These are phyloP conservation scores for Pythium dissimile DNA, from an alignment of 352 stramenopile species.

Conservation along the genomic window DNA sequence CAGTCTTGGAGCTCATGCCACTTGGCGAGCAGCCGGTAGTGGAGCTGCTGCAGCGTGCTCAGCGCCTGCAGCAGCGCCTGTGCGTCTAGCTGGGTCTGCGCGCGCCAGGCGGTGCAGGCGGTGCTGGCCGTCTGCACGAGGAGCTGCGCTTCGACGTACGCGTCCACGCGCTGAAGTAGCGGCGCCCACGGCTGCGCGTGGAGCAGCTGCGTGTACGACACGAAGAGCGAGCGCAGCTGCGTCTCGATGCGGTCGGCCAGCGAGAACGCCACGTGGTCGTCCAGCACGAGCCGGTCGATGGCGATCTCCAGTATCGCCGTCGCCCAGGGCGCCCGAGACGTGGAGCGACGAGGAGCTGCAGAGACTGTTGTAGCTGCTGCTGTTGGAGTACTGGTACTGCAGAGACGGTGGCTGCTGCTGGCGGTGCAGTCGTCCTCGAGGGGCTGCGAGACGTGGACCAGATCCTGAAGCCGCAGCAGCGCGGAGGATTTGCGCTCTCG, in stretches of 20 bases:
- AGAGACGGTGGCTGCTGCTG: background rate
- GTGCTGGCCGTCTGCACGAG: background rate
- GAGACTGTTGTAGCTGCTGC: too few species aligned
- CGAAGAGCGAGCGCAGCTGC: constrained; percentile 55
- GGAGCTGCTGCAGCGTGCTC: constrained; percentile 41
- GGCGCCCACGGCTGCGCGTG: constrained; percentile 47
- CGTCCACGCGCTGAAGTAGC: constrained; percentile 40
- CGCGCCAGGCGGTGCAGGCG: constrained; percentile 5
- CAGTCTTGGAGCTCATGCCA: constrained; percentile 49
- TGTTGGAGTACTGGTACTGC: too few species aligned
- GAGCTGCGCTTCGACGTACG: constrained; percentile 27
- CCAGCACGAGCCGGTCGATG: constrained; percentile 57
- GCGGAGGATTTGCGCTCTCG: constrained; percentile 20
- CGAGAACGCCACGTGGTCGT: constrained; percentile 72
- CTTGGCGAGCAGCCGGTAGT: constrained; percentile 52
- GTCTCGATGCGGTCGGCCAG: constrained; percentile 60
- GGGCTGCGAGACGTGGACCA: constrained; percentile 1
- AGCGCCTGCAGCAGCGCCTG: constrained; percentile 40
- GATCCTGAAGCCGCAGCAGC: constrained; percentile 12
- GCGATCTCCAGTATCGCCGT: constrained; percentile 42
- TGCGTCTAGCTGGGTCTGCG: constrained; percentile 29
- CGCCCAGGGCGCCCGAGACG: background rate
- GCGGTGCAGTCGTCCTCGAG: background rate
- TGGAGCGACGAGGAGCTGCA: too few species aligned
- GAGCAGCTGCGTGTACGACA: constrained; percentile 49